A percentile compares a stretch with the other conserved stretches of the same genome.
These are phyloP conservation scores for Metschnikowia kunwiensis DNA, from an alignment of 805 yeast species.

Conservation along the genomic window DNA sequence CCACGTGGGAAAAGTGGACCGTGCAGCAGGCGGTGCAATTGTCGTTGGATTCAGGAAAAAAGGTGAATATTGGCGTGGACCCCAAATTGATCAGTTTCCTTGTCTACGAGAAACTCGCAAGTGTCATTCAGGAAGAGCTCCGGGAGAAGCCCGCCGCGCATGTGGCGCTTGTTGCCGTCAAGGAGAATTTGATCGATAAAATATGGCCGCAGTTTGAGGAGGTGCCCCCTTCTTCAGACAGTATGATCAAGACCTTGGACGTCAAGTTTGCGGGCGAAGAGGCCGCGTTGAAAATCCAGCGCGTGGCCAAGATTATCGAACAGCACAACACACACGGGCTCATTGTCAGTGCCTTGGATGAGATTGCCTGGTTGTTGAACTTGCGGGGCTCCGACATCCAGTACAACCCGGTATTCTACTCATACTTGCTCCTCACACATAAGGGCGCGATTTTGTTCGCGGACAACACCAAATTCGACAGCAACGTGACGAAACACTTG, in stretches of 20 bases:
- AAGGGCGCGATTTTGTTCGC: constrained; percentile 40
- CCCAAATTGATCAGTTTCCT: constrained; percentile 46
- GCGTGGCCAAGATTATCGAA: constrained; percentile 29
- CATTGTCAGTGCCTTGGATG: constrained; percentile 48
- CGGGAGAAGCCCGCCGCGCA: constrained; percentile 26
- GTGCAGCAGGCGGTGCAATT: constrained; percentile 48
- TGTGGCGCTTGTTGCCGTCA: constrained; percentile 43
- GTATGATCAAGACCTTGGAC: constrained; percentile 50
- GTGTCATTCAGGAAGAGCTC: constrained; percentile 28
- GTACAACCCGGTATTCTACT: constrained; percentile 52
- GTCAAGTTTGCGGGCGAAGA: constrained; percentile 63
- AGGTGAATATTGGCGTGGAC: constrained; percentile 44
- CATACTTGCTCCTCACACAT: constrained; percentile 35
- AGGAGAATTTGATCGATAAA: constrained; percentile 65
- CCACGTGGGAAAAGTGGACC: constrained; percentile 59
- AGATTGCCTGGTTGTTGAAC: constrained; percentile 52
- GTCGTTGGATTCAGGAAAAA: constrained; percentile 45
- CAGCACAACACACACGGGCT: constrained; percentile 32
- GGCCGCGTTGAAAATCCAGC: constrained; percentile 53
- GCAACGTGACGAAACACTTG: constrained; percentile 26
- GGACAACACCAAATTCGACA: constrained; percentile 39
- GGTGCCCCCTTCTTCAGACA: constrained; percentile 51
- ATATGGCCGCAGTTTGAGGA: constrained; percentile 72
- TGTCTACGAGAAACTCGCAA: constrained; percentile 30
- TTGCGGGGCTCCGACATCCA: constrained; percentile 55